Base-by-base conservation (phyloP, 352 stramenopile species). In the Pythium utonaiense region DNA sequence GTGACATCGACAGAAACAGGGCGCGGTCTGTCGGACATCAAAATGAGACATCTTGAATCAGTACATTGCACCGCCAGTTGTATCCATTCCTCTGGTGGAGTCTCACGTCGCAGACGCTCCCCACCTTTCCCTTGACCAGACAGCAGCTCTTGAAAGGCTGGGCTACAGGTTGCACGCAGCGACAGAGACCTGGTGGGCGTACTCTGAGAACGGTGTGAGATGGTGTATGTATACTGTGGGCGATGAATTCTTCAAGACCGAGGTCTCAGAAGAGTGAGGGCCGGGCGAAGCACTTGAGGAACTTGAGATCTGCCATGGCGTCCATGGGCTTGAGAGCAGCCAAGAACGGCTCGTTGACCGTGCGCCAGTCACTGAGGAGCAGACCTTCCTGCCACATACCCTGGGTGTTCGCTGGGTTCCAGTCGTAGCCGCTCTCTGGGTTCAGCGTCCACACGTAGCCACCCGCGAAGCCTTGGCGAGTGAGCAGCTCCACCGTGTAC, bases 391-490 rank as follows among this genome's bases (percentile, higher is more conserved):
- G 67, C 22, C 78, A 81, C 4, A 57, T 64, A 13, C 62, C 67
- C 8, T 62, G 57, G 21, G 51, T 64, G 27, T 75, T 68, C 7
- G 41, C 58, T 0, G 68, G 69, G 61, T 85, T 85, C 62, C 78
- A 89, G 34, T 80, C 66, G 59, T 88, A 89, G 38, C 64, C 70
- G 44, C 69, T 83, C 60, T 91, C 78, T 1, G 80, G 76, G 42
- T 89, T 89, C 33, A 92, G 62, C 27, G 78, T 86, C 77, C 82
- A 90, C 14, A 84, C 70, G 49, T 86, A 92, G 21, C 78, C 82
- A 4, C 80, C 82, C 0, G 71, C 55, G 38, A 78, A 87, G 13
- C 73, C 67, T 3, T 63, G 62, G 12, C 67, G 69, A 22, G 73
- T 48, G 33, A 90, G 63, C 28, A 87, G 59, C 25, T 86, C 60